A percentile compares a stretch with the other conserved stretches of the same genome.
Conservation (phyloP, 306 rosid genomes). For the Begonia masoniana region DNA sequence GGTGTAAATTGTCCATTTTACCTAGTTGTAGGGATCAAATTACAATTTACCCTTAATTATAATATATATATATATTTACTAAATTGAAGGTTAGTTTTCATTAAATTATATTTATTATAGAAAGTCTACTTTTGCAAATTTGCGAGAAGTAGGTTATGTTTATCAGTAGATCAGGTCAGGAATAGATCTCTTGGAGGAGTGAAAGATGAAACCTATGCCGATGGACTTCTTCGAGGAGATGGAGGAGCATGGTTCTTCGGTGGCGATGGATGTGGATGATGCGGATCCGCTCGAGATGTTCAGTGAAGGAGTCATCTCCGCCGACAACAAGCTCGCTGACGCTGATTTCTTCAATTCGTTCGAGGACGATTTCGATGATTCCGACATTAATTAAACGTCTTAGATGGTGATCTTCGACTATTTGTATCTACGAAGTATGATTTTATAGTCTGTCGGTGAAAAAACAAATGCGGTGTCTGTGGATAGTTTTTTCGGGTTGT, state of each 20-base stretch:
- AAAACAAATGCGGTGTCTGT: too few species aligned
- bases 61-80: too few species aligned
- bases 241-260: slow-evolving; percentile 68
- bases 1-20: too few species aligned
- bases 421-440: too few species aligned
- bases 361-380: slow-evolving; percentile 71
- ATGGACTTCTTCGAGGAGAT: slow-evolving; percentile 68
- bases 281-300: slow-evolving; percentile 55
- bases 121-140: too few species aligned
- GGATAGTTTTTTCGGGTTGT: too few species aligned
- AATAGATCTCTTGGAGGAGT: background rate
- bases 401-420: too few species aligned
- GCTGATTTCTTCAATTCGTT: slow-evolving; percentile 70
- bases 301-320: slow-evolving; percentile 40
- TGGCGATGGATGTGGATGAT: slow-evolving; percentile 94
- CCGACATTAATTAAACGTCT: slow-evolving; percentile 43
- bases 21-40: too few species aligned
- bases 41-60: too few species aligned
- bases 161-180: background rate
- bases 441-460: too few species aligned
- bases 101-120: too few species aligned
- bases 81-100: background rate
- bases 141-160: too few species aligned
- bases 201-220: slow-evolving; percentile 37
- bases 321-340: slow-evolving; percentile 68